Evolutionary conservation across 352 stramenopile genomes (phyloP), one percentile per base, ranked within the genome.

Genomic region (Pythium rhizo-oryzae): DNA sequence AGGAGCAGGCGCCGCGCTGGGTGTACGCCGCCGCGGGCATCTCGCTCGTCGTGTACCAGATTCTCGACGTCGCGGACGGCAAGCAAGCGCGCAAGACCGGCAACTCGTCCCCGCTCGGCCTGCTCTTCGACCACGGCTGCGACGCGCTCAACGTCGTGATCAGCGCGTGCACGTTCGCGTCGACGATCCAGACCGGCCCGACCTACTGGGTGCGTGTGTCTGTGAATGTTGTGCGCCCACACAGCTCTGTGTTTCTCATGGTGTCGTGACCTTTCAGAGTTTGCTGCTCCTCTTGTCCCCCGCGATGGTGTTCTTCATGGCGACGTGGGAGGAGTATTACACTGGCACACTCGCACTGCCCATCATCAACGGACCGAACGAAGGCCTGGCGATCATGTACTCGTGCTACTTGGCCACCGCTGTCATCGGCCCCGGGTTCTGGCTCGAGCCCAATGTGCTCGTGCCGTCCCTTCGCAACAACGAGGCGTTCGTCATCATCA

Each of bases 261-360:
- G 11, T 35, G 8, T 12, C n/a, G 23, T 50, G 23, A 6, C 16
- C 21, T 37, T 33, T 18, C 71, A 96, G 90, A 93, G 81, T 69
- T 77, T 96, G 63, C 67, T 87, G 53, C 77, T 87, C 55, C 85
- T 87, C 64, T 75, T 85, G 19, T 74, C 78, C 28, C 91, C 70
- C 66, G 89, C 83, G 50, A 96, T 82, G 82, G 87, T 98, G 8
- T 99, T 99, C 74, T 99, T 98, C 69, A 93, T 99, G 77, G 90
- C 93, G 13, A 99, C 96, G n/a, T 99, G 97, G 97, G 97, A 99
- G 75, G 93, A 99, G 76, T 99, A 98, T 79, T 97, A 98, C 82
- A 99, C 93, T 0, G 95, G 96, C n/a, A 93, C 92, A 58, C 80
- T 99, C 13, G 89, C 97, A 28, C 78, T 99, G 39, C 96, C 96